Conservation (phyloP, 2,329 filamentous ascomycete species). For the Talaromyces sp. region DNA sequence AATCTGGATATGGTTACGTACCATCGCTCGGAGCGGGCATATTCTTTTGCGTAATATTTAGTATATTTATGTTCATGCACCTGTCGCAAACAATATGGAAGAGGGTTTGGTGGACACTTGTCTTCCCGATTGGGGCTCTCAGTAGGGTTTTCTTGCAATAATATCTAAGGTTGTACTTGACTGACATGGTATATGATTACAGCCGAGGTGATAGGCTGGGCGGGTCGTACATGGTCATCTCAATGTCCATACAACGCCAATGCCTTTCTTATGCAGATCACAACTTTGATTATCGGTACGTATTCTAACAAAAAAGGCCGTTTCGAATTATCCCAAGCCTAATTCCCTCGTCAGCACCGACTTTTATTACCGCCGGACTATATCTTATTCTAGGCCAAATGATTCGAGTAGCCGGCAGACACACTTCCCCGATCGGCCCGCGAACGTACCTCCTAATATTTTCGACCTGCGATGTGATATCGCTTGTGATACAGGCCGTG, state of each 20-base stretch:
- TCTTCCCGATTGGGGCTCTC: conserved; percentile 31
- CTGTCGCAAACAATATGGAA: conserved; percentile 30
- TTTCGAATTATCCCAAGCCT: neutral
- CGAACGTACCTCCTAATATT: conserved; percentile 46
- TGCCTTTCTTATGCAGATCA: conserved; percentile 50
- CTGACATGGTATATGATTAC: neutral
- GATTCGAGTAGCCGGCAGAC: conserved; percentile 40
- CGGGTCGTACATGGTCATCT: conserved; percentile 44
- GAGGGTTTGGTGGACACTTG: conserved; percentile 32
- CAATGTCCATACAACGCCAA: conserved; percentile 46
- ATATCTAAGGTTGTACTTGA: neutral
- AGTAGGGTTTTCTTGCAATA: conserved; percentile 19
- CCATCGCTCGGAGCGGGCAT: neutral
- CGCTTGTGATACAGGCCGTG: conserved; percentile 52
- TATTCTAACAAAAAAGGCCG: no score
- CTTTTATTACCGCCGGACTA: conserved; percentile 49
- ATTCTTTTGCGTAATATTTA: neutral
- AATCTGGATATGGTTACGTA: neutral
- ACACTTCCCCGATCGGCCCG: conserved; percentile 40
- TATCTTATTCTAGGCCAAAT: conserved; percentile 47
- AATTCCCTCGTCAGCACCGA: conserved; percentile 30
- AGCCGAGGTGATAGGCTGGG: conserved; percentile 32
- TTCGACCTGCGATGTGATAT: conserved; percentile 51
- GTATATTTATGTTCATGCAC: conserved; percentile 14
- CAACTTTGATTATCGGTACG: conserved; percentile 33